Percentiles rank a stretch among this genome's conserved stretches.
Evolutionary conservation across 257 asterid species (phyloP).

Genomic region (Scutellaria minor): DNA sequence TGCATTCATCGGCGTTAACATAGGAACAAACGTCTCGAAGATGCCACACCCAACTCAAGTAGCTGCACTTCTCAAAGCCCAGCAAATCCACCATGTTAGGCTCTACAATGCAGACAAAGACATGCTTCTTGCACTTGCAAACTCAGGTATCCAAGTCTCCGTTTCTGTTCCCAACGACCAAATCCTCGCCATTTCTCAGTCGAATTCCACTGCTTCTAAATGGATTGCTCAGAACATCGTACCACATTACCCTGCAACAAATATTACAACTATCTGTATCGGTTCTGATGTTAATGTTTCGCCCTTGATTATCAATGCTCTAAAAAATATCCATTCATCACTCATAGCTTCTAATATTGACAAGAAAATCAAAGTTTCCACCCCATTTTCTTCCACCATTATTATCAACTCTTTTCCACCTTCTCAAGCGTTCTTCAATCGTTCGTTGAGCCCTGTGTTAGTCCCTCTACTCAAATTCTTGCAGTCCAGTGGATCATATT

Average conservation of each 20-base stretch:
- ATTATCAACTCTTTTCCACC: constrained; percentile 71
- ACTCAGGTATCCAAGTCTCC: constrained; percentile 59
- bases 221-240: constrained; percentile 69
- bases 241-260: constrained; percentile 66
- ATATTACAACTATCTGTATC: constrained; percentile 66
- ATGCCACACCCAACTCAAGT: constrained; percentile 71
- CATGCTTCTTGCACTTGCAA: constrained; percentile 76
- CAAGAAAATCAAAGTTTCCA: constrained; percentile 60
- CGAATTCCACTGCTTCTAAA: constrained; percentile 72
- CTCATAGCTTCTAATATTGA: constrained; percentile 67
- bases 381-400: constrained; percentile 61
- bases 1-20: constrained; percentile 66
- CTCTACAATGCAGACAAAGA: constrained; percentile 65
- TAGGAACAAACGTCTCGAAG: constrained; percentile 60
- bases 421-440: constrained; percentile 68
- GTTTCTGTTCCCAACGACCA: constrained; percentile 68
- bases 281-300: constrained; percentile 55
- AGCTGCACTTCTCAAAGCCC: constrained; percentile 67
- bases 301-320: constrained; percentile 55
- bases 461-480: constrained; percentile 62
- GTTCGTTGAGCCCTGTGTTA: constrained; percentile 46
- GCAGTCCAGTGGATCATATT: constrained; percentile 56
- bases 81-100: constrained; percentile 59
- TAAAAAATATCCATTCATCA: constrained; percentile 60
- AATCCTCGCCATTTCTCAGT: constrained; percentile 58